Evolutionary conservation across 106 monocot genomes (phyloP), one percentile per base, ranked within the genome.

Genomic region (Chionographis japonica): DNA sequence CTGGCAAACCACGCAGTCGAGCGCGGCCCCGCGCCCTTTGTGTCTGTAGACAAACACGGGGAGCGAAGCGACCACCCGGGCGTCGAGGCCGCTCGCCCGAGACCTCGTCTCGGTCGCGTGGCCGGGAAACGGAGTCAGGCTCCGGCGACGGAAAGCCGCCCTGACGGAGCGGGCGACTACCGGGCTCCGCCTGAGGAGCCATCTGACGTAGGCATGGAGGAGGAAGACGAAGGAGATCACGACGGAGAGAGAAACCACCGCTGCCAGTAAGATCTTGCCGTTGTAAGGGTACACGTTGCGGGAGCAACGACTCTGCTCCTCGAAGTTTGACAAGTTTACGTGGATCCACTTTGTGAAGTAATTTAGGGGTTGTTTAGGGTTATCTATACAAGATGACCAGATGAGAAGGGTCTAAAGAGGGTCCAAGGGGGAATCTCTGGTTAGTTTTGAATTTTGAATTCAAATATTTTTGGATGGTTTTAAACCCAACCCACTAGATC

Each of bases 1-100:
- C 57, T 67, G 16, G 40, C 74, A 75, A 4, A 68, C 56, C 54
- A 56, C 68, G 18, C 68, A 68, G 7, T 68, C 41, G 52, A 66
- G 0, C 15, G 15, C 66, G 0, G 12, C 35, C 16, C 14, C 54
- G 7, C 12, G 14, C 66, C 53, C 52, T 36, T 20, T 6, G 20
- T 12, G 1, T 6, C 6, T 65, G 66, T 66, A 66, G 15, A 53
- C 53, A 50, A 66, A 66, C 14, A 53, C n/a, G 2, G 66, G 66
- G 14, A 66, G 66, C 53, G 53, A 36, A 7, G 66, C 66, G 12
- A 66, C 52, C 14, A 53, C 66, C 37, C 7, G 38, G 53, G 52
- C 35, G 36, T 66, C 66, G 6, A 66, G 14, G 6, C 66, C 66
- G 5, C 4, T n/a, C 0, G 6, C 37, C 6, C 37, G 17, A 1